Evolutionary conservation across 2,329 filamentous ascomycete species (phyloP).

Genomic region (Tolypocladium paradoxum): DNA sequence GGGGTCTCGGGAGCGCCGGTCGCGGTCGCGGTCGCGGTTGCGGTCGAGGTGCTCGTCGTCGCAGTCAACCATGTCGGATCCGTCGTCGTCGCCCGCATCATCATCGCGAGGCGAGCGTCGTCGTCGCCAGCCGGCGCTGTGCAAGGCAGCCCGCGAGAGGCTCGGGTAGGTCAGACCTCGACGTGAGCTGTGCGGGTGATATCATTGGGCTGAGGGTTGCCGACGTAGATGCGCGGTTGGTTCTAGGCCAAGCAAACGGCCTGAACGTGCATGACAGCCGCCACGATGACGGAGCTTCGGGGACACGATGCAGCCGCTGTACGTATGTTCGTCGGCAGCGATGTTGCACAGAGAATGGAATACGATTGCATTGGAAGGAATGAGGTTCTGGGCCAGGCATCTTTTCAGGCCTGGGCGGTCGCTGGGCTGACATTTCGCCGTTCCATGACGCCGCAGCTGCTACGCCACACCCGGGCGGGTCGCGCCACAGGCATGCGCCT

Average conservation of each 20-base stretch:
- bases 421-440: background rate
- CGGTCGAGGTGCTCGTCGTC: background rate
- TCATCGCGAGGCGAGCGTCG: constrained; percentile 1
- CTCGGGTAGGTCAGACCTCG: background rate
- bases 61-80: background rate
- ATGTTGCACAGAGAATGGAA: no score
- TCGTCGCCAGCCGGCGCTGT: constrained; percentile 2
- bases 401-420: background rate
- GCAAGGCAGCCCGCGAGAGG: background rate
- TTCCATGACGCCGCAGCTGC: background rate
- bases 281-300: background rate
- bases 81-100: background rate
- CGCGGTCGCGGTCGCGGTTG: constrained; percentile 6
- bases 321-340: background rate
- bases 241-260: background rate
- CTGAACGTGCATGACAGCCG: background rate
- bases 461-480: background rate
- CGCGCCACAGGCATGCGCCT: background rate
- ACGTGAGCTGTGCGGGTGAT: background rate
- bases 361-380: background rate
- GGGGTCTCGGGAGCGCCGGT: constrained; percentile 17
- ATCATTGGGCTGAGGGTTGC: constrained; percentile 2
- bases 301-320: background rate
- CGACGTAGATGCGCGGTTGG: background rate
- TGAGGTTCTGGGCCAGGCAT: background rate